phyloP scores from a whole-genome alignment of 2,329 filamentous ascomycete genomes.

The Pseudopyrenochaeta lycopersici region DNA sequence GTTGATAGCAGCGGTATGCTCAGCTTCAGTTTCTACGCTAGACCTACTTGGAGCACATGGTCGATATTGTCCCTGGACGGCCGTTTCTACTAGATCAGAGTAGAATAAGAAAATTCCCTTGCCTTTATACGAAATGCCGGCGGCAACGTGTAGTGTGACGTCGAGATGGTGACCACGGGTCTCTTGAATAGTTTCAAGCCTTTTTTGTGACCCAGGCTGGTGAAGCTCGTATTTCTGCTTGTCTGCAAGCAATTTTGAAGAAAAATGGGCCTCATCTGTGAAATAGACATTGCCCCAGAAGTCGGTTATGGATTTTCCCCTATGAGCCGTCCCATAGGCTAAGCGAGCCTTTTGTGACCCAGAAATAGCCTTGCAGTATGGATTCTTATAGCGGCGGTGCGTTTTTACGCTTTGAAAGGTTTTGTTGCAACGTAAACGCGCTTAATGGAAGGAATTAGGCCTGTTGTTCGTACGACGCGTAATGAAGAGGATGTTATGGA shows the following conservation, averaged over 20 bases:
- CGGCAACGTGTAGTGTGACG: slow-evolving; percentile 1
- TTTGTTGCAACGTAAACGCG: too few relatives aligned
- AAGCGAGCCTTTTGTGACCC: too few relatives aligned
- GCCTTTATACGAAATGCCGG: slow-evolving; percentile 1
- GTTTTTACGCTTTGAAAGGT: too few relatives aligned
- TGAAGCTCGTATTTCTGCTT: neutral
- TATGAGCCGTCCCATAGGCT: too few relatives aligned
- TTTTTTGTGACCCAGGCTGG: neutral
- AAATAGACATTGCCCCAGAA: too few relatives aligned
- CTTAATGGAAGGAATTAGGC: too few relatives aligned
- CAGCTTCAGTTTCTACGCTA: slow-evolving; percentile 1
- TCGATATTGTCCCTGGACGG: slow-evolving; percentile 1
- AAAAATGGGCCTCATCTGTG: too few relatives aligned
- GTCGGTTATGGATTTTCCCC: too few relatives aligned
- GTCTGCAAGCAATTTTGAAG: neutral
- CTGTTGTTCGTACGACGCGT: too few relatives aligned
- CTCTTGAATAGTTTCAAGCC: slow-evolving; percentile 1
- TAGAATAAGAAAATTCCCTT: slow-evolving; percentile 1
- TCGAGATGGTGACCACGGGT: slow-evolving; percentile 1
- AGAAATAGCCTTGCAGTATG: too few relatives aligned
- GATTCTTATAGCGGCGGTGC: too few relatives aligned
- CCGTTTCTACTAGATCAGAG: slow-evolving; percentile 1
- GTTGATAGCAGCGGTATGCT: slow-evolving; percentile 1
- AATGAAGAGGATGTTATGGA: too few relatives aligned
- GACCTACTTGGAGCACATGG: neutral